Base-by-base conservation (phyloP, 1,139 yeast genomes). In the Debaryomyces fabryi region DNA sequence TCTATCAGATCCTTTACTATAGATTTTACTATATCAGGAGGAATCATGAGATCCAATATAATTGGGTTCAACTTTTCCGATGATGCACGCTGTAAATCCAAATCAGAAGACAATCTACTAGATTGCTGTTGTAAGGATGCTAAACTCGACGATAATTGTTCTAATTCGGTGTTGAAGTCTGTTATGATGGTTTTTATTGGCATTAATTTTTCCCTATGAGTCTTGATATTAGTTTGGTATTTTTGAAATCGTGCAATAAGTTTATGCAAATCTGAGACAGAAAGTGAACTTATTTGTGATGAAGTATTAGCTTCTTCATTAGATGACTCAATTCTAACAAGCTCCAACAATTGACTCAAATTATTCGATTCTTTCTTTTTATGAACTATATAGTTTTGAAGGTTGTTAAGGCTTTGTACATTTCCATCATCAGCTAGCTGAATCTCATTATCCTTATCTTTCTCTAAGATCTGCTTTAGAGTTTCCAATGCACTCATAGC, bases 21-120 rank as follows among this genome's bases (percentile, higher is more conserved):
- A 1, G 82, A 76, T 45, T 71, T 68, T 3, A 83, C 78, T 2
- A 83, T 69, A 3, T 79, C 80, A 0, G 96, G 96, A 0, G 97
- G 88, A 4, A 91, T 79, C 54, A 88, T 74, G 23, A 88, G 69
- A 54, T 88, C 93, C 35, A 86, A 76, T 0, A 91, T 84, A 12
- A 88, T 70, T 0, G 96, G 96, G 12, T 85, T 80, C 50, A 91
- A 76, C 47, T 78, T 77, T 24, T 74, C 76, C 32, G 86, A 85
- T 3, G 85, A 71, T 32, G 69, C 63, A 16, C 81, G 78, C 53
- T 90, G 86, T 39, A 71, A 64, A 10, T 74, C 71, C 4, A 89
- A 59, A 46, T 69, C 67, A 6, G 56, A 50, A 0, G 76, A 62
- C 20, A 75, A 56, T 16, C 62, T 62, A 16, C 58, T 57, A 13